phyloP scores from a whole-genome alignment of 2,329 filamentous ascomycete genomes.

The Aspergillus fischeri region DNA sequence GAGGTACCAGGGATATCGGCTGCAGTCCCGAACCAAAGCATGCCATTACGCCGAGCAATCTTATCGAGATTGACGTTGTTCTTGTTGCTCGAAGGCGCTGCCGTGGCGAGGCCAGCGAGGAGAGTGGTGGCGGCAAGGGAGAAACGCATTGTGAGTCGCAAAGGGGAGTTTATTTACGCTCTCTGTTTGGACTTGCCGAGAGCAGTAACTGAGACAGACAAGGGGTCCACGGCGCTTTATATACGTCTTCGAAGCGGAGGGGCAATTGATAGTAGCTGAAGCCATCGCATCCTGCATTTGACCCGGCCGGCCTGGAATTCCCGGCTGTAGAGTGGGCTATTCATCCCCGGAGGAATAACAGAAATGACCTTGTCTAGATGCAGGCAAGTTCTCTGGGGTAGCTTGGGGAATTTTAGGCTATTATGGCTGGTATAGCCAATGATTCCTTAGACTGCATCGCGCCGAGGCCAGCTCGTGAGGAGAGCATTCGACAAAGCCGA shows the following conservation, averaged over 20 bases:
- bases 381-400: conserved; percentile 11
- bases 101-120: background rate
- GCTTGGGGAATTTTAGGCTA: background rate
- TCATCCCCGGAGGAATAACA: background rate
- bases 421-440: background rate
- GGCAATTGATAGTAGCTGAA: no score
- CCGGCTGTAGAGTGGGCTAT: background rate
- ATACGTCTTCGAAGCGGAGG: background rate
- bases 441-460: background rate
- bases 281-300: background rate
- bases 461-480: no score
- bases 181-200: no score
- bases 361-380: background rate
- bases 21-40: conserved; percentile 52
- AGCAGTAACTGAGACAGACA: background rate
- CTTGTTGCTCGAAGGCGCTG: background rate
- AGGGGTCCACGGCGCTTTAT: background rate
- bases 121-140: background rate
- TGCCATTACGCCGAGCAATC: conserved; percentile 51
- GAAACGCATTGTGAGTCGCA: background rate
- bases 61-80: conserved; percentile 39
- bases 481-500: background rate
- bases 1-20: conserved; percentile 47
- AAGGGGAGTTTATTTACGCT: background rate
- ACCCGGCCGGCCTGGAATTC: background rate